Base-by-base conservation (phyloP, 345 rosid species). In the Balakata baccata region DNA sequence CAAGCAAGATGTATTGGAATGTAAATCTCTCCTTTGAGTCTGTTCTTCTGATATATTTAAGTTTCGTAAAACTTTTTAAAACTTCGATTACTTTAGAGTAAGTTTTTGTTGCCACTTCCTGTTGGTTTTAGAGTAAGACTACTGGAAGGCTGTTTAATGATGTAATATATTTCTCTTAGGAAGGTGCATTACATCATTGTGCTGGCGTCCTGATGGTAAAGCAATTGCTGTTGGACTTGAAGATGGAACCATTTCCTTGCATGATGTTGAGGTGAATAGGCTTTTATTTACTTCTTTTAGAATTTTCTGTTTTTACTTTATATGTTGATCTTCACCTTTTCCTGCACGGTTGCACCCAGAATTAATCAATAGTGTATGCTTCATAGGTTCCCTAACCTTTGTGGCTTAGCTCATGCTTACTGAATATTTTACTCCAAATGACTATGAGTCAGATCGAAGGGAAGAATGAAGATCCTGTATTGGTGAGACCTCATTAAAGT, bases 201-300 rank as follows among this genome's bases (percentile, higher is more conserved):
- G 97, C 65, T 94, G 97, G 97, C 92, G 89, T 84, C 97, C 93
- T 53, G 97, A 89, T 76, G 95, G 95, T 64, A 92, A 94, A 75
- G 97, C 90, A 12, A 81, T 90, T 72, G 97, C 93, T 57, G 84
- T 92, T 70, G 97, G 98, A 57, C 90, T 89, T 1, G 97, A 92
- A 78, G 95, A 94, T 70, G 97, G 98, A 71, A 88, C 87, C 39
- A 81, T 92, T 84, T 84, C 87, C 0, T 78, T 90, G 83, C 95
- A 90, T 60, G 94, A 94, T 75, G 98, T 93, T 72, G 98, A 93
- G 89, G 97, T 82, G 63, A 75, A 87, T 71, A 61, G n/a, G 73
- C 46, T 45, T 74, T 23, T 46, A 6, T 49, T 61, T 22, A 60
- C 13, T 3, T 43, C 6, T 72, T 23, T 17, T 51, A 4, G 22